Evolutionary conservation across 2,329 filamentous ascomycete species (phyloP), one percentile per base, ranked within the genome.

Genomic region (Dryadomyces sulphureus): DNA sequence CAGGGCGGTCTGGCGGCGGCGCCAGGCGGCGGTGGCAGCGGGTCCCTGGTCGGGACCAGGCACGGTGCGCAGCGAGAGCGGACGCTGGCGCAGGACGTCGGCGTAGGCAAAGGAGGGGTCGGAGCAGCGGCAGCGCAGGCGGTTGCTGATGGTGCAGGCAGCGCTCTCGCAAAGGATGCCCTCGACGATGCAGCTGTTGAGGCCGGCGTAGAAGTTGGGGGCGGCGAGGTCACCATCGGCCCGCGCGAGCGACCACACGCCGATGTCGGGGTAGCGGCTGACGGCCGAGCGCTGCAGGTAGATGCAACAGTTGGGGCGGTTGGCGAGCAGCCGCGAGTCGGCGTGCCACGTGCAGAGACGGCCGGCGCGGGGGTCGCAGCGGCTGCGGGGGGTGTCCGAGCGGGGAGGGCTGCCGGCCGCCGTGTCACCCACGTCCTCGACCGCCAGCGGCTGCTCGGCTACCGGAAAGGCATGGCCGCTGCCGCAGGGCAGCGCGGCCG

Each of bases 261-360:
- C 45, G 5, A 52, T 35, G 48, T 48, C 45, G 43, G 49, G 30
- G 25, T 41, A 20, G 43, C 46, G 12, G 46, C 25, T 35, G 16
- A 58, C 57, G 0, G 56, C 51, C 2, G 58, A 50, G 7, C 54
- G 55, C 2, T 61, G 61, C n/a, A 74, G 57, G 56, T 68, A 68
- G 22, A 72, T 55, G 7, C 63, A 68, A 41, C 62, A 64, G 52
- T 75, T 73, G 1, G 72, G 70, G 0, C 70, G 64, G 58, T 68
- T 70, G 52, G 62, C 65, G 35, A 67, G 57, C 30, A 58, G 53
- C 3, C 58, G 57, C 1, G 69, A 69, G 5, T 65, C 57, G 0
- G 58, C 56, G 51, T 76, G 72, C 67, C 69, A 75, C n/a, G 57
- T 59, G 49, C 72, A 76, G 2, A 52, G 45, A 2, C 49, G 46